Evolutionary conservation across 2,329 filamentous ascomycete species (phyloP), one percentile per base, ranked within the genome.

Genomic region (Paecilomyces sp.): DNA sequence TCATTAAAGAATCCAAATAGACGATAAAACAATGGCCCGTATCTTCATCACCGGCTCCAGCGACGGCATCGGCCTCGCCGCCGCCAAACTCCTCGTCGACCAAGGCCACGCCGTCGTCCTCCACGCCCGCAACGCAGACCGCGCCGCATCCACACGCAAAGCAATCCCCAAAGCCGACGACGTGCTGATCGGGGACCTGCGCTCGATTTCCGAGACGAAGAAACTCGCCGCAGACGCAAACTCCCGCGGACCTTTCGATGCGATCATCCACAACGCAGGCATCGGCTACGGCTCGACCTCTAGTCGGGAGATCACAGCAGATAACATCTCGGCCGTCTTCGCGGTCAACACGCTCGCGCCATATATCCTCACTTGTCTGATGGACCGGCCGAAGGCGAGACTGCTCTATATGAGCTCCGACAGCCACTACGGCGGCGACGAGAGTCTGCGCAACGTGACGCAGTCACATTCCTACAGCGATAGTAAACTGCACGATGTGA

Each of bases 41-140:
- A 79, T 82, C 13, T 70, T 71, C 61, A 84, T 86, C 61, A 86
- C 83, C 8, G 83, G 83, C 54, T 84, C 82, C 24, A 79, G 80
- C 12, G 83, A 86, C 66, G 83, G 83, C 61, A 77, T 86, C 34
- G 83, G 83, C 58, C 77, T 76, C 25, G 72, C 78, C 0, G 78
- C 82, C 1, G 83, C 83, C 41, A 75, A 79, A 60, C 72, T 75
- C 6, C 79, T 86, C 30, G 65, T 79, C 55, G 71, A 78, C 3
- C 76, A 77, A 13, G 34, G 34, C 34, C 34, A 41, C 15, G 2
- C 34, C 9, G 34, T 41, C 12, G 12, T 15, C 34, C 34, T 41
- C 1, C 34, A 41, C 15, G 34, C 34, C 1, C 34, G 34, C 34
- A 41, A 41, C 34, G 12, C 12, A 5, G 15, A 41, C 12, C 34